Conservation (phyloP, 495 filamentous ascomycete species). For the Penicillium canariense region DNA sequence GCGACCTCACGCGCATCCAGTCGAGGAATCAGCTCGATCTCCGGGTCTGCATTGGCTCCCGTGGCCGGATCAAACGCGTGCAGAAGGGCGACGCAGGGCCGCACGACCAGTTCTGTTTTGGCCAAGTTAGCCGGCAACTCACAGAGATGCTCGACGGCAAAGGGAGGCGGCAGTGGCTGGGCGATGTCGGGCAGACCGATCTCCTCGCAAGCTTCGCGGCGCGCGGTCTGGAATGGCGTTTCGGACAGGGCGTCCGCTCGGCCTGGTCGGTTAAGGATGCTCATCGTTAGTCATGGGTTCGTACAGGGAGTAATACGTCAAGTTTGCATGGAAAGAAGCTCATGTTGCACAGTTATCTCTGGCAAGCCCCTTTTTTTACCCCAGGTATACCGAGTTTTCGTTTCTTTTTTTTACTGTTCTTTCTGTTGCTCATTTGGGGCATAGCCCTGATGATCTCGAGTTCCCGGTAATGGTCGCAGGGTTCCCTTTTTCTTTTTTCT, state of each 20-base stretch:
- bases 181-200: constrained; percentile 76
- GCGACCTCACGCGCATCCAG: constrained; percentile 85
- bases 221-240: constrained; percentile 69
- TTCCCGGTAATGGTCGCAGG: neutral
- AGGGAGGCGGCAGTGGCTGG: constrained; percentile 61
- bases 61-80: constrained; percentile 52
- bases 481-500: neutral
- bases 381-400: neutral
- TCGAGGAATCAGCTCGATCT: constrained; percentile 70
- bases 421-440: neutral
- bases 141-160: constrained; percentile 79
- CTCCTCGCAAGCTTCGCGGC: constrained; percentile 86
- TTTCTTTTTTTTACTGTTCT: neutral
- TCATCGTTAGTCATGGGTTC: constrained; percentile 3
- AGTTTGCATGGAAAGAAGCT: neutral
- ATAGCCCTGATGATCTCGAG: neutral
- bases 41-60: constrained; percentile 48
- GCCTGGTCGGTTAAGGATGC: constrained; percentile 24
- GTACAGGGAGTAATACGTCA: neutral
- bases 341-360: neutral
- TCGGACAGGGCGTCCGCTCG: constrained; percentile 50
- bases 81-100: constrained; percentile 82
- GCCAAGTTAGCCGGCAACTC: constrained; percentile 78
- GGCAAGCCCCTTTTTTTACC: neutral
- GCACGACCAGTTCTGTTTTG: constrained; percentile 74